Evolutionary conservation across 2,329 filamentous ascomycete genomes (phyloP).

Genomic region (Colletotrichum agaves): DNA sequence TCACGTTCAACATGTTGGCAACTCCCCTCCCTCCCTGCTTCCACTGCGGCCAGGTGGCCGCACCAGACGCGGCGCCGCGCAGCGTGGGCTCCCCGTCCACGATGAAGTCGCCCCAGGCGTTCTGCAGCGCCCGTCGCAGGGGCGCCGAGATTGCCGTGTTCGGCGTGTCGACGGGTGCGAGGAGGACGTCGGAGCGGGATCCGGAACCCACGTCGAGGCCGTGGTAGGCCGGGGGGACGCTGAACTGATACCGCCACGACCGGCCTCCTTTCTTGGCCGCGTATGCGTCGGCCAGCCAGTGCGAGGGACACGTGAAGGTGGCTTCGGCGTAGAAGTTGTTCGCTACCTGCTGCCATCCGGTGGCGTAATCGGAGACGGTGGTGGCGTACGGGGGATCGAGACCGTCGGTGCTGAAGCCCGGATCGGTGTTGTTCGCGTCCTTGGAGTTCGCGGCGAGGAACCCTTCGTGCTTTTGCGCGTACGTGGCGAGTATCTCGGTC

Average conservation of each 20-base stretch:
- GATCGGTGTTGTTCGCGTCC: slow-evolving; percentile 28
- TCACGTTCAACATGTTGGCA: slow-evolving; percentile 18
- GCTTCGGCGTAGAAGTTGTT: slow-evolving; percentile 32
- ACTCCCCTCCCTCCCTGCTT: neutral
- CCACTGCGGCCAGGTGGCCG: slow-evolving; percentile 14
- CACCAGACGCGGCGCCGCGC: neutral
- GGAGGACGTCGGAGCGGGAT: slow-evolving; percentile 7
- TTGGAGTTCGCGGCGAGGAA: slow-evolving; percentile 12
- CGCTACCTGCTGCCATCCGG: slow-evolving; percentile 29
- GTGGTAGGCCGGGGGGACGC: slow-evolving; percentile 21
- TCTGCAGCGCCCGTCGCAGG: slow-evolving; percentile 1
- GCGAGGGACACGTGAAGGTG: slow-evolving; percentile 17
- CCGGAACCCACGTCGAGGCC: slow-evolving; percentile 22
- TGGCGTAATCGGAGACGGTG: slow-evolving; percentile 21
- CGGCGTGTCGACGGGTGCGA: slow-evolving; percentile 1
- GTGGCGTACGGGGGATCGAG: slow-evolving; percentile 11
- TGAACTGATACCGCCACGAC: slow-evolving; percentile 29
- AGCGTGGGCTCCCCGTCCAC: neutral
- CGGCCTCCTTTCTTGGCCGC: slow-evolving; percentile 5
- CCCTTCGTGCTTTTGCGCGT: slow-evolving; percentile 12
- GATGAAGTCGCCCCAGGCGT: slow-evolving; percentile 26
- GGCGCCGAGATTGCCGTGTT: neutral
- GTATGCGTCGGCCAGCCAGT: slow-evolving; percentile 29
- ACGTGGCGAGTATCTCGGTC: neutral
- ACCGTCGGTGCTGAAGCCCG: slow-evolving; percentile 17